Conservation (phyloP, 352 stramenopile genomes). For the Globisporangium cystogenes region DNA sequence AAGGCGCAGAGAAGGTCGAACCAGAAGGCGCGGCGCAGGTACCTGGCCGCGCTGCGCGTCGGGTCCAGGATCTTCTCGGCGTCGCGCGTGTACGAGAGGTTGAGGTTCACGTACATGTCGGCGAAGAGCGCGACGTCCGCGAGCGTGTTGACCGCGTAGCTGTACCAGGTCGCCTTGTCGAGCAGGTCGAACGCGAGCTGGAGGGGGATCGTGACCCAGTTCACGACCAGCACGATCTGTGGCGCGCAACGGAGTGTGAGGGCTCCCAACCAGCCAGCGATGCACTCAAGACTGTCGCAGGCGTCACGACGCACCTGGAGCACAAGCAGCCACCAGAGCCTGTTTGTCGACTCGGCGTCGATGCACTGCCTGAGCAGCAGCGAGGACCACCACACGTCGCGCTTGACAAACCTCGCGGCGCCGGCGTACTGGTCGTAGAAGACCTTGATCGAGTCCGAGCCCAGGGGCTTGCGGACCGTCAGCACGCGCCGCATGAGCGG, state of each 20-base stretch:
- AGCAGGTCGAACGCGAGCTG: slow-evolving; percentile 49
- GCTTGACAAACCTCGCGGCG: neutral
- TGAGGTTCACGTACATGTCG: slow-evolving; percentile 58
- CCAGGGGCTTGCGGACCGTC: slow-evolving; percentile 12
- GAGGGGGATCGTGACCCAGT: slow-evolving; percentile 47
- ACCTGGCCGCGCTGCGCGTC: slow-evolving; percentile 26
- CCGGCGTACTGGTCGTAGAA: slow-evolving; percentile 17
- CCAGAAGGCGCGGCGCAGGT: slow-evolving; percentile 27
- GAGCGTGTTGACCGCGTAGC: slow-evolving; percentile 21
- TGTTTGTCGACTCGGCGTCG: slow-evolving; percentile 36
- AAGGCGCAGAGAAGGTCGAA: slow-evolving; percentile 41
- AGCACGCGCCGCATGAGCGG: slow-evolving; percentile 15
- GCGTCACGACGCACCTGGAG: slow-evolving; percentile 13
- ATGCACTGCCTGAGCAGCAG: slow-evolving; percentile 30
- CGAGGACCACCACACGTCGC: slow-evolving; percentile 5
- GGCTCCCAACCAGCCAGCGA: too few relatives aligned
- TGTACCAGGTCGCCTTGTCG: slow-evolving; percentile 24
- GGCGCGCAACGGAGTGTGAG: too few relatives aligned
- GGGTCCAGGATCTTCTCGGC: slow-evolving; percentile 52
- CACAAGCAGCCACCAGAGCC: slow-evolving; percentile 46
- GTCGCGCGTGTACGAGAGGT: slow-evolving; percentile 41
- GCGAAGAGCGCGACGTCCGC: slow-evolving; percentile 24
- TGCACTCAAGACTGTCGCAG: neutral
- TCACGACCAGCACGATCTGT: slow-evolving; percentile 20
- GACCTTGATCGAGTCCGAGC: slow-evolving; percentile 7